Conservation (phyloP, 345 rosid genomes). For the Theobroma cacao region DNA sequence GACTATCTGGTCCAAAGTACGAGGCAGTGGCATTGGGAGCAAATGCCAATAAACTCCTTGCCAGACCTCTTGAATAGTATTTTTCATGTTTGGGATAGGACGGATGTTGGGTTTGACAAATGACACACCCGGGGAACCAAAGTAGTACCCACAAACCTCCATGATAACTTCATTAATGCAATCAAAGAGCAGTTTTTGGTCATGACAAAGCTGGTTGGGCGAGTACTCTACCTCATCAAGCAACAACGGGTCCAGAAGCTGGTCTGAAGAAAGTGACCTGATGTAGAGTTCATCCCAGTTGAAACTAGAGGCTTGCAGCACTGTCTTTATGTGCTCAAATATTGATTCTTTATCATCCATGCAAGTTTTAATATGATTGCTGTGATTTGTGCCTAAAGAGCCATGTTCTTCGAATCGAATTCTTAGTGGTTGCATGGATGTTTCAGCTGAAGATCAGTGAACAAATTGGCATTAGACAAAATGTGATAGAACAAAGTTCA, state of each 20-base stretch:
- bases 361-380: constrained; percentile 32
- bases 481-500: background rate
- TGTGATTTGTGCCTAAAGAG: constrained; percentile 29
- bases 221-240: constrained; percentile 50
- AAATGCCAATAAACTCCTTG: constrained; percentile 73
- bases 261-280: constrained; percentile 56
- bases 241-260: constrained; percentile 62
- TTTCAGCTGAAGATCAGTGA: constrained; percentile 44
- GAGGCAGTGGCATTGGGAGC: constrained; percentile 62
- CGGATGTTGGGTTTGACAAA: constrained; percentile 43
- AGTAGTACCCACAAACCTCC: constrained; percentile 47
- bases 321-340: constrained; percentile 48
- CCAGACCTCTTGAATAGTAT: constrained; percentile 48
- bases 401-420: constrained; percentile 64
- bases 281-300: constrained; percentile 68
- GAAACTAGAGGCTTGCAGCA: constrained; percentile 51
- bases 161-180: constrained; percentile 73
- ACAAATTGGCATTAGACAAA: constrained; percentile 26
- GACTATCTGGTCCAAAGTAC: constrained; percentile 67
- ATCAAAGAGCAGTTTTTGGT: constrained; percentile 60
- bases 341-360: constrained; percentile 46
- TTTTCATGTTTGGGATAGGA: constrained; percentile 45
- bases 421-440: constrained; percentile 45
- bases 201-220: constrained; percentile 47
- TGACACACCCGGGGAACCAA: constrained; percentile 51